Evolutionary conservation across 345 rosid genomes (phyloP).

Genomic region (Brassica juncea): DNA sequence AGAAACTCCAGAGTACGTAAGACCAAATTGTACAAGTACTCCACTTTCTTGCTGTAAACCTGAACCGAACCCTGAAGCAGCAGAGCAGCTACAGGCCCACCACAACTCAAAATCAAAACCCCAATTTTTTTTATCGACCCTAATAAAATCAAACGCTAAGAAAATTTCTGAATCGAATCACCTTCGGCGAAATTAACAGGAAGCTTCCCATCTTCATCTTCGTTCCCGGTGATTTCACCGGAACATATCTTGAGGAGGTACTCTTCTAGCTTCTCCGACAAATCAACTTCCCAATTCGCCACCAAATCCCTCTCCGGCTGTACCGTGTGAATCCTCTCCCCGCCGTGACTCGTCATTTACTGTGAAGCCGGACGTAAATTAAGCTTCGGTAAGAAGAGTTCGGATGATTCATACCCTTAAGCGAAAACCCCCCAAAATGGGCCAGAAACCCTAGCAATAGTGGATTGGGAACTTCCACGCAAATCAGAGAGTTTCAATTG

Average conservation of each 20-base stretch:
- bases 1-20: conserved; percentile 93
- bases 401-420: conserved; percentile 27
- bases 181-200: conserved; percentile 93
- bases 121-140: conserved; percentile 8
- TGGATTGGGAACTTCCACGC: not conserved
- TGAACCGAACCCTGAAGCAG: conserved; percentile 97
- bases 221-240: conserved; percentile 64
- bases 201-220: conserved; percentile 47
- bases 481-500: not conserved
- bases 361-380: not conserved
- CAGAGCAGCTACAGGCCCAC: conserved; percentile 78
- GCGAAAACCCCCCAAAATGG: not conserved
- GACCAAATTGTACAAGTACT: conserved; percentile 87
- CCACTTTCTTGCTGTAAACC: conserved; percentile 96
- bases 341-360: conserved; percentile 43
- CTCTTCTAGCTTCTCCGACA: conserved; percentile 81
- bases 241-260: conserved; percentile 85
- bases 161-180: conserved; percentile 21
- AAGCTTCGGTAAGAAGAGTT: not conserved
- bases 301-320: conserved; percentile 86
- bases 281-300: conserved; percentile 94
- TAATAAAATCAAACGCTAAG: not conserved
- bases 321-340: conserved; percentile 57
- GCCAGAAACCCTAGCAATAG: conserved; percentile 32
- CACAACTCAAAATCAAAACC: not conserved